Percentiles rank a stretch among this genome's conserved stretches.
Conservation (phyloP, 2,329 filamentous ascomycete genomes). For the Colletotrichum sp. region DNA sequence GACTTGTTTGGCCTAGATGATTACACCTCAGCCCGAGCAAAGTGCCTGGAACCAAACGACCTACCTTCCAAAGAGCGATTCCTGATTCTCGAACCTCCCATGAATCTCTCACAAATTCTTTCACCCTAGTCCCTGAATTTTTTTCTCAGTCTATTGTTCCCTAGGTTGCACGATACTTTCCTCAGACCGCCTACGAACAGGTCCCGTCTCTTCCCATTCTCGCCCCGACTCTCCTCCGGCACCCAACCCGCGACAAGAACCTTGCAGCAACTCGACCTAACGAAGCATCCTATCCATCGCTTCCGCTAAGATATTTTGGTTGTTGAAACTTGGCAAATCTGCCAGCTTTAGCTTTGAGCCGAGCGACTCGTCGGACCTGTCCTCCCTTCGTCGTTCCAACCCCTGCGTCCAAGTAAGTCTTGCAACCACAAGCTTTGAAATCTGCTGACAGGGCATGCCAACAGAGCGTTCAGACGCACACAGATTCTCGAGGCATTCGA, state of each 20-base stretch:
- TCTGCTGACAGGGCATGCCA: background rate
- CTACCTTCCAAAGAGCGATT: background rate
- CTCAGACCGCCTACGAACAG: too few species aligned
- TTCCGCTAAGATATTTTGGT: background rate
- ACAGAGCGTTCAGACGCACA: background rate
- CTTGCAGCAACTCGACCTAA: background rate
- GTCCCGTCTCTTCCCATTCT: too few species aligned
- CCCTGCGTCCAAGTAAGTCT: background rate
- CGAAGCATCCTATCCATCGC: background rate
- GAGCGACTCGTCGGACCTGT: background rate
- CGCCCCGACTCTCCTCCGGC: background rate
- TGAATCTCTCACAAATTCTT: background rate
- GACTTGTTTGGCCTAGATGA: too few species aligned
- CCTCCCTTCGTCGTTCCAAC: background rate
- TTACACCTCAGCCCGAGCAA: background rate
- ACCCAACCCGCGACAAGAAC: background rate
- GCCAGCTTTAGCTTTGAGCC: background rate
- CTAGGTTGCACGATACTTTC: rapidly evolving
- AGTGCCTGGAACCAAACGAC: background rate
- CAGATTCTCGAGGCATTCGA: background rate
- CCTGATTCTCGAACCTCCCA: background rate
- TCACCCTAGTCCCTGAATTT: background rate
- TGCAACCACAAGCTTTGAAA: background rate
- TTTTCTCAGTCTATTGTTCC: background rate
- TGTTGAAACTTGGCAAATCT: background rate